Evolutionary conservation across 164 flowering plant genomes (phyloP), one percentile per base, ranked within the genome.

Genomic region (Stephania yunnanensis): DNA sequence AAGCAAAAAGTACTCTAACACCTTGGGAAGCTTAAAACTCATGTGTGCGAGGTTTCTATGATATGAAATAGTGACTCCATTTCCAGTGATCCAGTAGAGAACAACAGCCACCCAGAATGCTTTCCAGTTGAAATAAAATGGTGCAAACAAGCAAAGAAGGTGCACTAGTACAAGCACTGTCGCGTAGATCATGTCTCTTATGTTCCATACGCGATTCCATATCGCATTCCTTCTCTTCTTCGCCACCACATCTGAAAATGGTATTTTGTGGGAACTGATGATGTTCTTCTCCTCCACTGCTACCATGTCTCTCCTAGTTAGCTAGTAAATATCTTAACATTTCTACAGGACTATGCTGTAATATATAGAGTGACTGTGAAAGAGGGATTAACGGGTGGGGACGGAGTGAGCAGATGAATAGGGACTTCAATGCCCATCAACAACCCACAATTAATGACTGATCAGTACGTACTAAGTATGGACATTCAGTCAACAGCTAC

Each of bases 1-100:
- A 69, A 69, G 71, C 44, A 20, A 69, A 68, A 68, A 69, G 44
- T 69, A 69, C 71, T 69, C 71, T 19, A 69, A 48, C n/a, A 4
- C 11, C 71, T 69, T 69, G 12, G 20, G 46, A 20, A 69, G 71
- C 25, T 69, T 69, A 20, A 69, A 69, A 48, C 71, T 69, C 13
- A 15, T 1, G 46, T 69, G 71, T 30, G 71, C 46, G 20, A 69
- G 71, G 71, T 92, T 84, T 46, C 98, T 81, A 79, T 90, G 98
- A 71, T 79, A 92, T 25, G 93, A 92, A 19, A 93, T 86, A 64
- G 90, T 88, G 31, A 93, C 86, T 2, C 94, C 97, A 67, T 88
- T 86, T 15, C 95, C 92, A 50, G 94, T 92, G 1, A 87, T 77
- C 7, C 85, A 70, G 73, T 86, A 87, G 9, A 93, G 86, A 11